Evolutionary conservation across 2,329 filamentous ascomycete genomes (phyloP).

Genomic region (Diaporthe velutina): DNA sequence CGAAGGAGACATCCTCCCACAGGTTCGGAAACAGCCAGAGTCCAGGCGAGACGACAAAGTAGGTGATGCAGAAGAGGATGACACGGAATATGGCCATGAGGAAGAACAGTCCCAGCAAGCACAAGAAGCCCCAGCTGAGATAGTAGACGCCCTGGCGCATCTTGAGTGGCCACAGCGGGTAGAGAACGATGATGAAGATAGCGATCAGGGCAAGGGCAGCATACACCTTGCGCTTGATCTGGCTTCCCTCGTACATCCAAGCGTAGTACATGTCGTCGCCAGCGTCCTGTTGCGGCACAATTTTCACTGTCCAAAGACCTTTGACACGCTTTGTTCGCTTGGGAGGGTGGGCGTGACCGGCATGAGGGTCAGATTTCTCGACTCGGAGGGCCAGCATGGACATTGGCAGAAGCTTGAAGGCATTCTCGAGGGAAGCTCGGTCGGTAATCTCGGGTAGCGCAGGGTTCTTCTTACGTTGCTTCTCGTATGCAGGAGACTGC

Average conservation of each 20-base stretch:
- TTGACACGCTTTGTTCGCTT: constrained; percentile 91
- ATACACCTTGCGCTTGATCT: constrained; percentile 94
- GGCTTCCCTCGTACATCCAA: constrained; percentile 95
- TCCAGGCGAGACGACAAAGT: constrained; percentile 86
- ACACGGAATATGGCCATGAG: constrained; percentile 97
- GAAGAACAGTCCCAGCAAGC: constrained; percentile 93
- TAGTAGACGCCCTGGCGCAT: constrained; percentile 97
- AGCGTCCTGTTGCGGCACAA: constrained; percentile 95
- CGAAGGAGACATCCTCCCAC: constrained; percentile 98
- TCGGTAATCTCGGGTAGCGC: constrained; percentile 90
- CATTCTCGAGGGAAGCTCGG: constrained; percentile 89
- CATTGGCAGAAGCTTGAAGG: constrained; percentile 94
- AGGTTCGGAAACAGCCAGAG: constrained; percentile 99
- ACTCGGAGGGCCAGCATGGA: constrained; percentile 95
- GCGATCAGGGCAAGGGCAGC: constrained; percentile 83
- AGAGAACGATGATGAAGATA: constrained; percentile 92
- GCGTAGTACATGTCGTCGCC: constrained; percentile 92
- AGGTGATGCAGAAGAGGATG: constrained; percentile 93
- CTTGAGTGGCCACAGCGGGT: constrained; percentile 95
- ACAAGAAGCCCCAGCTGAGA: constrained; percentile 92
- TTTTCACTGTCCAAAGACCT: constrained; percentile 94
- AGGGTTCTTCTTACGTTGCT: constrained; percentile 90
- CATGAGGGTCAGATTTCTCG: constrained; percentile 82
- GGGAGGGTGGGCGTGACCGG: constrained; percentile 77
- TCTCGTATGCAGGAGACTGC: constrained; percentile 89